Evolutionary conservation across 2,329 filamentous ascomycete genomes (phyloP).

Genomic region (Stagonosporopsis vannaccii): DNA sequence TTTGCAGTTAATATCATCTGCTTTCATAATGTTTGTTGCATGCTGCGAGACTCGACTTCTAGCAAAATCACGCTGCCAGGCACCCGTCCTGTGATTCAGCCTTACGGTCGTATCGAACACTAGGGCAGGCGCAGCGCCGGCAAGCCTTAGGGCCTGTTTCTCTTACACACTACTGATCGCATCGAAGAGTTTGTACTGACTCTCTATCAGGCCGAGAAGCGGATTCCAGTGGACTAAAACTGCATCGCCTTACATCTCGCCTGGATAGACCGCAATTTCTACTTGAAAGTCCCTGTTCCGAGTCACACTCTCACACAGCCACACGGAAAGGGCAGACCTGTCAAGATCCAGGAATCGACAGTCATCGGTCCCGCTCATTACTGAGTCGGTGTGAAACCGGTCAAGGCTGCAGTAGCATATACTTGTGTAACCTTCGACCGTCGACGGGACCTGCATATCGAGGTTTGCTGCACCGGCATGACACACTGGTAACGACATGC

Average conservation of each 20-base stretch:
- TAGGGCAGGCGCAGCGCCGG: slow-evolving; percentile 10
- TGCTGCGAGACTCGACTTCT: background rate
- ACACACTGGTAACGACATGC: slow-evolving; percentile 41
- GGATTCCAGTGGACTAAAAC: slow-evolving; percentile 28
- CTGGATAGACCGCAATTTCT: slow-evolving; percentile 23
- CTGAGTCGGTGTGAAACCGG: slow-evolving; percentile 2
- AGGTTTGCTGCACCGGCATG: slow-evolving; percentile 26
- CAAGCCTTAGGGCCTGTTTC: background rate
- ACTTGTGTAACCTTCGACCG: slow-evolving; percentile 12
- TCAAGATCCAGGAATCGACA: background rate
- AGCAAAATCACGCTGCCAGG: slow-evolving; percentile 28
- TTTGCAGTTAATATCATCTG: background rate
- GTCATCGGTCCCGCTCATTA: background rate
- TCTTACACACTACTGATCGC: background rate
- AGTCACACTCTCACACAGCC: background rate
- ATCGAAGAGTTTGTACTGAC: slow-evolving; percentile 30
- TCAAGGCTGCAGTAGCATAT: slow-evolving; percentile 5
- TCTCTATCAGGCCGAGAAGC: slow-evolving; percentile 32
- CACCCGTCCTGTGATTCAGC: slow-evolving; percentile 35
- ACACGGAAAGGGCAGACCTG: background rate
- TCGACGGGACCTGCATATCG: slow-evolving; percentile 3
- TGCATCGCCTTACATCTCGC: slow-evolving; percentile 24
- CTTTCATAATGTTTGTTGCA: background rate
- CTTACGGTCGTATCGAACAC: slow-evolving; percentile 19
- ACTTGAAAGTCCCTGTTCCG: background rate